Evolutionary conservation across 371 early-diverging fungal species (phyloP).

Genomic region (Gilbertella persicaria): DNA sequence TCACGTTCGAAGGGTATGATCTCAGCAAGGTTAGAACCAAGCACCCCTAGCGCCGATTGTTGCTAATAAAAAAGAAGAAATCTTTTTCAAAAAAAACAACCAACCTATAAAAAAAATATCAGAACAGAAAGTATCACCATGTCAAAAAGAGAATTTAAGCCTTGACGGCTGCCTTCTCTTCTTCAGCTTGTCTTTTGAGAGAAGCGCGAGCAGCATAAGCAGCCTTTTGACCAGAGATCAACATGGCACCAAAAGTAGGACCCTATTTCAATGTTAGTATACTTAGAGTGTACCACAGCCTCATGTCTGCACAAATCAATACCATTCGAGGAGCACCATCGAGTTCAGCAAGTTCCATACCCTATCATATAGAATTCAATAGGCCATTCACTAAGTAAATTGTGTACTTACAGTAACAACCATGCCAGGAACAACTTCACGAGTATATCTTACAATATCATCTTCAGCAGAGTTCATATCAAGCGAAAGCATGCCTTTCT

Average conservation of each 20-base stretch:
- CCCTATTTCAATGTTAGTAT: conserved; percentile 28
- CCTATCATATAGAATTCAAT: conserved; percentile 16
- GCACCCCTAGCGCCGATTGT: conserved; percentile 49
- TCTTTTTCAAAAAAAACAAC: conserved; percentile 6
- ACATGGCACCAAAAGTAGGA: conserved; percentile 77
- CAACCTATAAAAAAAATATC: conserved; percentile 19
- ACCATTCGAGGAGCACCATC: conserved; percentile 64
- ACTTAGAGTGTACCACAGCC: background rate
- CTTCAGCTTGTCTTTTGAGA: conserved; percentile 36
- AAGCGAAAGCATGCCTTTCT: conserved; percentile 70
- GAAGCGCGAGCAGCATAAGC: conserved; percentile 59
- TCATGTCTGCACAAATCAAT: background rate
- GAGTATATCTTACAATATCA: conserved; percentile 67
- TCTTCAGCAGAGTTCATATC: conserved; percentile 79
- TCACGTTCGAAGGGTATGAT: conserved; percentile 51
- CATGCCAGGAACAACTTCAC: conserved; percentile 76
- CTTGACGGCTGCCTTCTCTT: conserved; percentile 10
- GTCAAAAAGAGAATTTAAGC: conserved; percentile 10
- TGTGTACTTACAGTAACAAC: conserved; percentile 47
- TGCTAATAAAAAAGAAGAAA: conserved; percentile 6
- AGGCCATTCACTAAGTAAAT: background rate
- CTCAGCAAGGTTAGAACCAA: conserved; percentile 42
- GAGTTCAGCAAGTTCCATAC: conserved; percentile 73
- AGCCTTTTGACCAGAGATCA: conserved; percentile 73
- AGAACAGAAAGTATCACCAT: conserved; percentile 19